These are phyloP conservation scores for Excoecaria agallocha DNA, from an alignment of 345 rosid species.

Conservation along the genomic window DNA sequence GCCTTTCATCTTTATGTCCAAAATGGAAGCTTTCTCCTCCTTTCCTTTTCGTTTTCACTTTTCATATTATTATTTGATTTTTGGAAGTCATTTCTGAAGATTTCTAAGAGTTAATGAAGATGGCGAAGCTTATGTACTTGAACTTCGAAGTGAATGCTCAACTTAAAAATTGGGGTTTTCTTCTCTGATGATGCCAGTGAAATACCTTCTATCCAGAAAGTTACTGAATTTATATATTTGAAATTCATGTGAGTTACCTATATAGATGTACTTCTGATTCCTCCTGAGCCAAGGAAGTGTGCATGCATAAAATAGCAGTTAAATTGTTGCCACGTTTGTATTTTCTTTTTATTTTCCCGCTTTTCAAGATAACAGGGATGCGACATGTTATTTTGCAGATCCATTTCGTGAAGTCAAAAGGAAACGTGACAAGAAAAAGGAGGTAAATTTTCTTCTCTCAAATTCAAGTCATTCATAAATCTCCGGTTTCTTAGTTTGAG, in stretches of 20 bases:
- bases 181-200: background rate
- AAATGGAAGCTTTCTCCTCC: constrained; percentile 7
- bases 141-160: background rate
- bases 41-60: background rate
- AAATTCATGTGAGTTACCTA: background rate
- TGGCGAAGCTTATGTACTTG: background rate
- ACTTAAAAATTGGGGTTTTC: background rate
- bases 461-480: background rate
- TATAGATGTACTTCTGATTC: background rate
- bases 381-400: constrained; percentile 46
- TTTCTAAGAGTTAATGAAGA: background rate
- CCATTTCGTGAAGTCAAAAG: constrained; percentile 85
- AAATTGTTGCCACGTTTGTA: background rate
- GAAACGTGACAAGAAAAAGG: constrained; percentile 76
- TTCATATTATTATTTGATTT: background rate
- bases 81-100: background rate
- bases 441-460: constrained; percentile 39
- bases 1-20: background rate
- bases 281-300: background rate
- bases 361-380: constrained; percentile 18
- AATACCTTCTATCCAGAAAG: background rate
- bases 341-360: background rate
- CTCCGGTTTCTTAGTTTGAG: background rate
- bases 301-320: background rate
- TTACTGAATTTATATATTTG: background rate